These are phyloP conservation scores for Sphaerulina vaccinii DNA, from an alignment of 2,329 filamentous ascomycete genomes.

Conservation along the genomic window DNA sequence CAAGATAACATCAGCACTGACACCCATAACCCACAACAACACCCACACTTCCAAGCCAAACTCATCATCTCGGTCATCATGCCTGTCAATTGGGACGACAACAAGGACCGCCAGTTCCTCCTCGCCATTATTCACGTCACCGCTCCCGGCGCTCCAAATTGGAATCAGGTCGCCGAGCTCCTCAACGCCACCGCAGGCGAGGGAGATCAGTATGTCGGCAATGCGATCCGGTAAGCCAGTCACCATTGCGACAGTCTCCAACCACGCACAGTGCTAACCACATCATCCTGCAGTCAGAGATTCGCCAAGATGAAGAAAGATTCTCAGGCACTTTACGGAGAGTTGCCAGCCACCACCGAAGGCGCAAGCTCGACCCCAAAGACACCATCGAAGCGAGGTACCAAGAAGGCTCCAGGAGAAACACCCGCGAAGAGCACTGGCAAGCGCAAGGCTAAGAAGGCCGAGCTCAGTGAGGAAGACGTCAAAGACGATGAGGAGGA, in stretches of 20 bases:
- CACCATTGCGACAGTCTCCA: neutral
- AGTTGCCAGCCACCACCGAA: slow-evolving; percentile 11
- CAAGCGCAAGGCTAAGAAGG: slow-evolving; percentile 26
- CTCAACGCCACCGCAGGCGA: slow-evolving; percentile 10
- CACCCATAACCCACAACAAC: neutral
- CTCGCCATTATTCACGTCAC: slow-evolving; percentile 15
- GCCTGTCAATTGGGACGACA: slow-evolving; percentile 15
- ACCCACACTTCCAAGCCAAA: neutral
- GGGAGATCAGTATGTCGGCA: slow-evolving; percentile 22
- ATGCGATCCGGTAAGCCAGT: slow-evolving; percentile 19
- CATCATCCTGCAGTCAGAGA: slow-evolving; percentile 20
- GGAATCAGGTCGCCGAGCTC: slow-evolving; percentile 23
- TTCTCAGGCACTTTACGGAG: slow-evolving; percentile 19
- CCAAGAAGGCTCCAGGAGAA: slow-evolving; percentile 15
- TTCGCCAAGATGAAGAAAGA: slow-evolving; percentile 29
- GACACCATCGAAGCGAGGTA: slow-evolving; percentile 22
- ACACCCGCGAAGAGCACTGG: slow-evolving; percentile 18
- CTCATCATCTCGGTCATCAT: slow-evolving; percentile 4
- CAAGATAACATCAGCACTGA: too few species aligned
- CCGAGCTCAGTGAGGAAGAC: slow-evolving; percentile 5
- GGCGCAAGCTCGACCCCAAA: slow-evolving; percentile 9
- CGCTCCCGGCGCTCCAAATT: slow-evolving; percentile 13
- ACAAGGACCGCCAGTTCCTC: slow-evolving; percentile 15
- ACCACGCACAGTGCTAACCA: neutral
- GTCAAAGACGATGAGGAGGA: slow-evolving; percentile 19